phyloP scores from a whole-genome alignment of 192 early-diverging fungal species.

The Phycomyces blakesleeanus region DNA sequence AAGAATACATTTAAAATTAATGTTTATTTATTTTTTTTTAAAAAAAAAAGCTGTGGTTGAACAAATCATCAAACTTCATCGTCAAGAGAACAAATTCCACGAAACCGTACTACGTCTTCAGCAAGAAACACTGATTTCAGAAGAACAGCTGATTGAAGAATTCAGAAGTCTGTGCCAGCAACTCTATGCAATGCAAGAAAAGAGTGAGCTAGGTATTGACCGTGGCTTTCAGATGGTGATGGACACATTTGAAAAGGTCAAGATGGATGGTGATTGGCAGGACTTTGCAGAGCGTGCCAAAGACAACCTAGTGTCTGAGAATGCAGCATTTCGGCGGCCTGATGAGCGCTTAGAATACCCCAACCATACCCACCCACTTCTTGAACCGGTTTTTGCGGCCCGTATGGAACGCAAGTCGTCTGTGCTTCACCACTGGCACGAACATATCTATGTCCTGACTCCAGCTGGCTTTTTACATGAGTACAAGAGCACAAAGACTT shows the following conservation, averaged over 20 bases:
- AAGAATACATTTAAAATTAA: background rate
- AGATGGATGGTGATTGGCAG: slow-evolving; percentile 20
- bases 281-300: slow-evolving; percentile 18
- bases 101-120: slow-evolving; percentile 26
- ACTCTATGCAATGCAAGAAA: slow-evolving; percentile 8
- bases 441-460: slow-evolving; percentile 28
- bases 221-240: slow-evolving; percentile 14
- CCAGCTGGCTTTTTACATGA: slow-evolving; percentile 29
- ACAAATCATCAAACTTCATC: slow-evolving; percentile 25
- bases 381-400: slow-evolving; percentile 23
- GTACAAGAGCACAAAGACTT: slow-evolving; percentile 12
- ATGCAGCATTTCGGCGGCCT: slow-evolving; percentile 18
- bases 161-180: slow-evolving; percentile 15
- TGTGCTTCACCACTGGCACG: slow-evolving; percentile 21
- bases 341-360: slow-evolving; percentile 18
- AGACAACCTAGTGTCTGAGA: slow-evolving; percentile 19
- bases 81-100: slow-evolving; percentile 28
- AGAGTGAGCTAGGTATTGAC: slow-evolving; percentile 5
- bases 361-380: slow-evolving; percentile 17
- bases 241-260: slow-evolving; percentile 6
- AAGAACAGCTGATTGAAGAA: slow-evolving; percentile 25
- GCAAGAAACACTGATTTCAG: slow-evolving; percentile 7
- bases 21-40: background rate
- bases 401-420: slow-evolving; percentile 26
- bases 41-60: slow-evolving; percentile 26